Evolutionary conservation across 2,329 filamentous ascomycete species (phyloP).

Genomic region (Sporothrix curviconia): DNA sequence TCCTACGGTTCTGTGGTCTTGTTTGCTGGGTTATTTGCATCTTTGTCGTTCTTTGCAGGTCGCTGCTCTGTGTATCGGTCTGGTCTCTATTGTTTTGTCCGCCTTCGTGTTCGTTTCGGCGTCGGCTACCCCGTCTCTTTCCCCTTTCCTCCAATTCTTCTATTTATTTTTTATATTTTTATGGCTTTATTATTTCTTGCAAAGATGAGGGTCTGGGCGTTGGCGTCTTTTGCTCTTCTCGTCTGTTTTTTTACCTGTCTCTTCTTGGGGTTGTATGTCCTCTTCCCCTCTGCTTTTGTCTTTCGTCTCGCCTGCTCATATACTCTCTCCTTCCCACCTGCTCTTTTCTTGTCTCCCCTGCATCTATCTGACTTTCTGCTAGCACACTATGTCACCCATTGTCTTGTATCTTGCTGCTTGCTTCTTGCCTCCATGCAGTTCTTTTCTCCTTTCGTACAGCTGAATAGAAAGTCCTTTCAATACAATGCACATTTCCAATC

Average conservation of each 20-base stretch:
- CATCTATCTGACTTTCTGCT: background rate
- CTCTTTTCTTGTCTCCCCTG: background rate
- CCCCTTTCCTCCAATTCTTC: background rate
- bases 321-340: background rate
- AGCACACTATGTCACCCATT: background rate
- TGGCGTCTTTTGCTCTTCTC: constrained; percentile 6
- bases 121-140: background rate
- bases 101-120: background rate
- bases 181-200: background rate
- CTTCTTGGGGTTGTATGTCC: background rate
- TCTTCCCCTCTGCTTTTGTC: background rate
- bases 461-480: constrained; percentile 1
- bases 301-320: no score
- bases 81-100: background rate
- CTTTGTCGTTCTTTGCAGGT: no score
- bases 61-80: no score
- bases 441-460: background rate
- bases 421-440: no score
- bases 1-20: no score
- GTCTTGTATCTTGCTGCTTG: no score
- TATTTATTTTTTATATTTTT: background rate
- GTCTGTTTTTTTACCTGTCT: background rate
- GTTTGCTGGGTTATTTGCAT: no score
- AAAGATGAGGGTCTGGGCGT: constrained; percentile 2
- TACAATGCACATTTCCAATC: background rate